These are phyloP conservation scores for Prunus mume DNA, from an alignment of 306 rosid genomes.

Conservation along the genomic window DNA sequence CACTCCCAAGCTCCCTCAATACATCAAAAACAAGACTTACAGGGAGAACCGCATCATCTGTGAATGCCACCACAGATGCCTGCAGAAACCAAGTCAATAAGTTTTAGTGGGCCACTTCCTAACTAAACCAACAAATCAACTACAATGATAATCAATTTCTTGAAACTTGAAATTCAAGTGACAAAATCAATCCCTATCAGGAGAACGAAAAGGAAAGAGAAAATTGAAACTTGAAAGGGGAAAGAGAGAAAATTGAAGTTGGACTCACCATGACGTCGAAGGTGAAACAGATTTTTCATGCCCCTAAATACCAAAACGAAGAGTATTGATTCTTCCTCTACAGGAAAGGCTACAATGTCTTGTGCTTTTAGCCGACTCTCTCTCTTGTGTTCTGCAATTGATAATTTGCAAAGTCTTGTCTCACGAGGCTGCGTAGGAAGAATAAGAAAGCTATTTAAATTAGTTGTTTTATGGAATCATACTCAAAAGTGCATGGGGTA, in stretches of 20 bases:
- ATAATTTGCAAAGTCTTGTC: too few relatives aligned
- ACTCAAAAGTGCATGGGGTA: too few relatives aligned
- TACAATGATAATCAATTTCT: neutral
- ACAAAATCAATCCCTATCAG: neutral
- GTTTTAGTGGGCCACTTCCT: too few relatives aligned
- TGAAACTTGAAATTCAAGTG: neutral
- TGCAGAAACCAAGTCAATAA: too few relatives aligned
- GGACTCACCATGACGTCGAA: neutral
- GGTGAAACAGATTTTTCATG: neutral
- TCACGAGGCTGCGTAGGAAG: neutral
- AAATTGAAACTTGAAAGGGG: neutral
- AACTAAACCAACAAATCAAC: too few relatives aligned
- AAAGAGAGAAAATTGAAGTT: neutral
- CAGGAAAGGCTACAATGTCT: neutral
- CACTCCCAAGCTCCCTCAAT: conserved; percentile 32
- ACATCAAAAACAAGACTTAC: conserved; percentile 40
- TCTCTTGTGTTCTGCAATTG: neutral
- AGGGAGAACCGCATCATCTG: conserved; percentile 60
- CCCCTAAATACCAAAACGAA: neutral
- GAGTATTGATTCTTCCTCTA: neutral
- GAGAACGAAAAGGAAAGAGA: neutral
- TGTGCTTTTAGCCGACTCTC: neutral
- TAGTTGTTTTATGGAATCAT: too few relatives aligned
- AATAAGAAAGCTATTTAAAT: neutral
- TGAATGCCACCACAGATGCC: conserved; percentile 45